These are phyloP conservation scores for Aspergillus persii DNA, from an alignment of 2,329 filamentous ascomycete species.

Conservation along the genomic window DNA sequence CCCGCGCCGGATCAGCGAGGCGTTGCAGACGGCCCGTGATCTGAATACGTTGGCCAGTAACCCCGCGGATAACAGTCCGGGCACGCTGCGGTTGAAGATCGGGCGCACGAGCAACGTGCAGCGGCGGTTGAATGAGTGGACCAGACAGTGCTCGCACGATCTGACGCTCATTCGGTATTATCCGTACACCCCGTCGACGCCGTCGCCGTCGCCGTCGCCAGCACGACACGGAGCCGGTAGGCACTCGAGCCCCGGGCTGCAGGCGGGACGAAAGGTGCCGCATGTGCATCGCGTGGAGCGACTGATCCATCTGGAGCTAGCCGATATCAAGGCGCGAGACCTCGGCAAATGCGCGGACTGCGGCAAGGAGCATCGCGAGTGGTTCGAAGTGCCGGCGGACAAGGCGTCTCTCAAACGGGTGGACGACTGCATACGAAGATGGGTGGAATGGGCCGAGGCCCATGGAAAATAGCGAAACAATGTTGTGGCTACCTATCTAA, in stretches of 20 bases:
- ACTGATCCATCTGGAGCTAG: slow-evolving; percentile 86
- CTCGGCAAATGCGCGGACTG: slow-evolving; percentile 69
- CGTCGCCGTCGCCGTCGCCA: slow-evolving; percentile 16
- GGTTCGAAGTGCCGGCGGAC: slow-evolving; percentile 85
- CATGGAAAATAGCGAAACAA: slow-evolving; percentile 5
- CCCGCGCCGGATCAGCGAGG: slow-evolving; percentile 35
- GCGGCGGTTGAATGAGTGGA: slow-evolving; percentile 88
- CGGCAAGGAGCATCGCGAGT: slow-evolving; percentile 83
- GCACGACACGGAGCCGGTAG: background rate
- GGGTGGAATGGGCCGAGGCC: slow-evolving; percentile 78
- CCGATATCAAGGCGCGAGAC: slow-evolving; percentile 55
- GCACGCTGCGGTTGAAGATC: slow-evolving; percentile 67
- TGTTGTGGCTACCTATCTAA: background rate
- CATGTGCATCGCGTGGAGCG: slow-evolving; percentile 86
- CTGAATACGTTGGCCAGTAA: slow-evolving; percentile 31
- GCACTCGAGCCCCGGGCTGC: slow-evolving; percentile 18
- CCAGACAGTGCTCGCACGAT: slow-evolving; percentile 85
- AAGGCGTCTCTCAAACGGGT: slow-evolving; percentile 66
- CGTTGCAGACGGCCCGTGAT: slow-evolving; percentile 37
- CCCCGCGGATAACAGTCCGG: slow-evolving; percentile 37
- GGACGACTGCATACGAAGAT: slow-evolving; percentile 74
- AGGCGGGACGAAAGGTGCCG: slow-evolving; percentile 65
- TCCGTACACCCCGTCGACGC: slow-evolving; percentile 59
- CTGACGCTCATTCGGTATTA: slow-evolving; percentile 89
- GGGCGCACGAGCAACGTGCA: slow-evolving; percentile 78